Base-by-base conservation (phyloP, 2,329 filamentous ascomycete genomes). In the Emergomyces orientalis region DNA sequence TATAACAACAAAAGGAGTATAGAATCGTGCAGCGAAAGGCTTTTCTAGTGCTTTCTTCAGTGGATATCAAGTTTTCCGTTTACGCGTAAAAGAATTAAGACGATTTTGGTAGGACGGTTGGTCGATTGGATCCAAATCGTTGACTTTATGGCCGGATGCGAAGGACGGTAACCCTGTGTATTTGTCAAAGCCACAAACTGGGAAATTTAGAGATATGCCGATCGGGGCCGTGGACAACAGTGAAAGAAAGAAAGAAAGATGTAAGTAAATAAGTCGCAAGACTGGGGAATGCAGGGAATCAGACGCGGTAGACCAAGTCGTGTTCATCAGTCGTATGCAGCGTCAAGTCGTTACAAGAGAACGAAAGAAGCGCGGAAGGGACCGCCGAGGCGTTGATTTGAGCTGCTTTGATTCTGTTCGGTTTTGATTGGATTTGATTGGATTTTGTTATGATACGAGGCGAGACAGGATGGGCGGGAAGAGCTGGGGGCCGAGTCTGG, bases 311-410 rank as follows among this genome's bases (percentile, higher is more conserved):
- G 52, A 11, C n/a, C 32, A 56, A 34, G 32, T 56, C 34, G 52
- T 56, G 52, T 37, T 56, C 52, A 56, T 56, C 52, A 56, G 52
- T 56, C 52, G 52, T 56, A 39, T 56, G 52, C 52, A 22, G 52
- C 52, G 19, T 56, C 52, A 56, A 39, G 52, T 56, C 52, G 52
- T 56, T 39, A 56, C 52, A 22, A 6, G 34, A 56, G 52, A 56
- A 56, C 52, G 52, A 56, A 39, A 39, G 52, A 25, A 25, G 52
- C n/a, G 52, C 32, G 14, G 22, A 14, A 49, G 22, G 22, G 45
- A 49, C 45, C 45, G 13, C 45, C 3, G 22, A 11, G 11, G 22
- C 22, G 9, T 25, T 22, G 8, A 45, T 22, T 8, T n/a, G 19
- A 22, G 7, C 17, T n/a, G 19, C 7, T 45, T 45, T 45, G 19